Evolutionary conservation across 1,139 yeast species (phyloP), one percentile per base, ranked within the genome.

Genomic region (Sugiyamaella grinbergsii): DNA sequence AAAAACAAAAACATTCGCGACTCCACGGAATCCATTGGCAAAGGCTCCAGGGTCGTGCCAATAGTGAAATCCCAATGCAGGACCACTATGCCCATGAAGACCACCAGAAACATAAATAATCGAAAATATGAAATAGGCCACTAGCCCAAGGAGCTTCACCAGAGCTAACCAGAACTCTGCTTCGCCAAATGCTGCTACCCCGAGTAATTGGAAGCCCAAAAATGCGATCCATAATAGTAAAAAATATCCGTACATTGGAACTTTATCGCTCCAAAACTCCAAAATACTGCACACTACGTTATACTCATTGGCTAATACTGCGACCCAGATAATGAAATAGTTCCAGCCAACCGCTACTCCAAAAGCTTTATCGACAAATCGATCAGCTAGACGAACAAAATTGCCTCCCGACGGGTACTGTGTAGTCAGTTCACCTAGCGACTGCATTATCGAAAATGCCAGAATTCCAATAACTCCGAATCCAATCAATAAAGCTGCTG

Each of bases 31-130:
- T 0, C 88, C 88, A 51, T 73, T 62, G 79, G 73, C 65, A 50
- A 70, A 88, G 1, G 96, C 83, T 49, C 96, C 96, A 2, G 96
- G 96, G 64, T 90, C 73, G 69, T 91, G 81, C 97, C 97, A 91
- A 72, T 90, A 89, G n/a, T 65, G 69, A 60, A 69, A 69, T 4
- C 72, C 72, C 32, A 68, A 54, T 0, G 71, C 71, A 4, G 58
- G 56, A 4, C 49, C 54, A 10, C 42, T 43, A 31, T 60, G 62
- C 22, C 64, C 62, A 20, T 54, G 60, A 41, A 68, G 54, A 15
- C 94, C 95, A 36, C 94, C 95, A 19, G 84, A 73, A 16, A 82
- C 77, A 61, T 81, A 81, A 11, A 82, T 71, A 44, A 82, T 74
- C 26, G 83, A 72, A 55, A 81, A 81, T 34, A 82, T 68, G 65